Percentiles rank a stretch among this genome's conserved stretches.
Conservation (phyloP, 139 green algal genomes). For the Volvox africanus region DNA sequence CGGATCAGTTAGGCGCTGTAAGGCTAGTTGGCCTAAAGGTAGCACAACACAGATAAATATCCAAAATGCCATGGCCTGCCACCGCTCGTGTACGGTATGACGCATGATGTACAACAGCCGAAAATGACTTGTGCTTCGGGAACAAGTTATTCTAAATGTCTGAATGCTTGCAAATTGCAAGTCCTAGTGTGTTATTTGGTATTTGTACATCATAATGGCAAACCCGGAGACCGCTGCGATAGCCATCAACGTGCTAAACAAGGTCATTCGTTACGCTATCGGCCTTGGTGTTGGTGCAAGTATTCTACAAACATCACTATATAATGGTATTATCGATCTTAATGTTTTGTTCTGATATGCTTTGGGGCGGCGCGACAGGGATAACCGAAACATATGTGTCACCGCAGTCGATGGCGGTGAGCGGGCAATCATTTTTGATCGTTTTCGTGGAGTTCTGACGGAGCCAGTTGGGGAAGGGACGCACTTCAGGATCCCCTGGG, state of each 20-base stretch:
- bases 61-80: too few relatives aligned
- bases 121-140: too few relatives aligned
- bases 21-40: too few relatives aligned
- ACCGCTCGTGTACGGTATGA: too few relatives aligned
- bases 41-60: too few relatives aligned
- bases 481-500: conserved; percentile 92
- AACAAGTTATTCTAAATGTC: too few relatives aligned
- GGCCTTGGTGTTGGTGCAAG: conserved; percentile 81
- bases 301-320: conserved; percentile 85
- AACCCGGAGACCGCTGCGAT: conserved; percentile 42
- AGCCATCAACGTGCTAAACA: conserved; percentile 74
- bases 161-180: too few relatives aligned
- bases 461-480: conserved; percentile 92
- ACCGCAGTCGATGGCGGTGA: conserved; percentile 96
- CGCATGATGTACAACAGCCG: too few relatives aligned
- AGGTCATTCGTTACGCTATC: conserved; percentile 85
- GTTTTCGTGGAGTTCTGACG: conserved; percentile 90
- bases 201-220: conserved; percentile 45
- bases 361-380: background rate
- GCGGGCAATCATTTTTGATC: conserved; percentile 97
- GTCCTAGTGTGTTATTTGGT: background rate
- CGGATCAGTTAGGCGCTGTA: too few relatives aligned
- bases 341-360: background rate
- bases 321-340: conserved; percentile 73
- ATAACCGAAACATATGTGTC: background rate